Evolutionary conservation across 495 filamentous ascomycete species (phyloP).

Genomic region (Usnea hakonensis): DNA sequence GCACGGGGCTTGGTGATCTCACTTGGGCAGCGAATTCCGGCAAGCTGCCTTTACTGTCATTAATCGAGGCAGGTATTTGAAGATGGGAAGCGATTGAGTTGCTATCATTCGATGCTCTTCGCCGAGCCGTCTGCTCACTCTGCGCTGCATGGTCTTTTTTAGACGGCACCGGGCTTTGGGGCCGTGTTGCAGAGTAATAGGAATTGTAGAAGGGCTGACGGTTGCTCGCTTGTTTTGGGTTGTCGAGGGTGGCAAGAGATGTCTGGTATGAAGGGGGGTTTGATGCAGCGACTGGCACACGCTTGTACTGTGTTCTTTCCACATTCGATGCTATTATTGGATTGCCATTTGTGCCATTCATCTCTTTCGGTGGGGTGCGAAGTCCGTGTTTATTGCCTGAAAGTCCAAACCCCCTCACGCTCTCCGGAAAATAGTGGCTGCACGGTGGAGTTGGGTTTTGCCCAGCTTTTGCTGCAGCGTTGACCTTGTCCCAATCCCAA

Average conservation of each 20-base stretch:
- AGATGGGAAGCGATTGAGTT: slow-evolving; percentile 54
- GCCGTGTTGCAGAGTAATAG: slow-evolving; percentile 28
- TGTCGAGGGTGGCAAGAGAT: slow-evolving; percentile 25
- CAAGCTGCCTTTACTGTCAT: slow-evolving; percentile 60
- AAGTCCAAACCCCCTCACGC: slow-evolving; percentile 31
- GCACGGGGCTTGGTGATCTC: slow-evolving; percentile 21
- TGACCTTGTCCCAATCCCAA: slow-evolving; percentile 5
- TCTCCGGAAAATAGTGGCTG: slow-evolving; percentile 6
- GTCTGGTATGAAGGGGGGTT: slow-evolving; percentile 25
- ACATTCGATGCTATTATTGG: slow-evolving; percentile 31
- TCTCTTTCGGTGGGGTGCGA: slow-evolving; percentile 44
- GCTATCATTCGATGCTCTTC: slow-evolving; percentile 29
- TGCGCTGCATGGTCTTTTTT: slow-evolving; percentile 24
- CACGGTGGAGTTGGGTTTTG: slow-evolving; percentile 6
- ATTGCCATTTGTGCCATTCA: slow-evolving; percentile 42
- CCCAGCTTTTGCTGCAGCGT: slow-evolving; percentile 11
- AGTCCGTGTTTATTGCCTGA: slow-evolving; percentile 38
- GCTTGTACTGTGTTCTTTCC: slow-evolving; percentile 23
- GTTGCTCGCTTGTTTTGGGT: slow-evolving; percentile 27
- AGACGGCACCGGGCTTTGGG: slow-evolving; percentile 29
- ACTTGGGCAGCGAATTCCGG: slow-evolving; percentile 79
- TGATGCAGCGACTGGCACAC: slow-evolving; percentile 17
- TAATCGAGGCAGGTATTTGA: slow-evolving; percentile 67
- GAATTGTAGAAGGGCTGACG: slow-evolving; percentile 20
- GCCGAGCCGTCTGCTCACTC: slow-evolving; percentile 24